Evolutionary conservation across 2,329 filamentous ascomycete genomes (phyloP), one percentile per base, ranked within the genome.

Genomic region (Myriosclerotinia curreyana): DNA sequence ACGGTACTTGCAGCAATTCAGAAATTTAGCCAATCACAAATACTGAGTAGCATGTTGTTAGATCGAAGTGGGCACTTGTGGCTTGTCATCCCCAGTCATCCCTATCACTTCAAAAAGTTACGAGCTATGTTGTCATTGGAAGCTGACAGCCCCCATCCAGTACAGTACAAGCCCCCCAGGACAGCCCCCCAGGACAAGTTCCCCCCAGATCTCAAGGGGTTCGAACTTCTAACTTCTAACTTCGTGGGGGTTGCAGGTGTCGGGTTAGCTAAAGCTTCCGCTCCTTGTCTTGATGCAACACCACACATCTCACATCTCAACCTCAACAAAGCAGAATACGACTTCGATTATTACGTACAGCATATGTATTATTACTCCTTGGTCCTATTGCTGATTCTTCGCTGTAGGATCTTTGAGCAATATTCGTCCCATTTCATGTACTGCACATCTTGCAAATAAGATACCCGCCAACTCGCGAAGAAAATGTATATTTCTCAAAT

Each of bases 301-400:
- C n/a, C n/a, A n/a, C n/a, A n/a, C n/a, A n/a, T n/a, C n/a, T n/a
- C n/a, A n/a, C n/a, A n/a, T n/a, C n/a, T n/a, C n/a, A 58, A 58
- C 42, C 55, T 58, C 55, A 58, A 58, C 55, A 58, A 48, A 25
- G 55, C 9, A 36, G 31, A 48, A 46, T 12, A 8, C 42, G 31
- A 48, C 31, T n/a, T 36, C 42, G 20, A 25, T 38, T 22, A n/a
- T 12, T 11, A 48, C 12, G n/a, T 20, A 42, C 22, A 40, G 28
- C 22, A 46, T 46, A 49, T 49, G 46, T 20, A 44, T 42, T 22
- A 56, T 22, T 6, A 34, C 28, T 12, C 28, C 8, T 48, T 25
- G 14, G 8, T 22, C 2, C n/a, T 58, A 12, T 46, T 46, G 42
- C 55, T 48, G 15, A 20, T 22, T 2, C 7, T 25, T 36, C 42